Conservation (phyloP, 2,329 filamentous ascomycete species). For the Tolypocladium endophyticum region DNA sequence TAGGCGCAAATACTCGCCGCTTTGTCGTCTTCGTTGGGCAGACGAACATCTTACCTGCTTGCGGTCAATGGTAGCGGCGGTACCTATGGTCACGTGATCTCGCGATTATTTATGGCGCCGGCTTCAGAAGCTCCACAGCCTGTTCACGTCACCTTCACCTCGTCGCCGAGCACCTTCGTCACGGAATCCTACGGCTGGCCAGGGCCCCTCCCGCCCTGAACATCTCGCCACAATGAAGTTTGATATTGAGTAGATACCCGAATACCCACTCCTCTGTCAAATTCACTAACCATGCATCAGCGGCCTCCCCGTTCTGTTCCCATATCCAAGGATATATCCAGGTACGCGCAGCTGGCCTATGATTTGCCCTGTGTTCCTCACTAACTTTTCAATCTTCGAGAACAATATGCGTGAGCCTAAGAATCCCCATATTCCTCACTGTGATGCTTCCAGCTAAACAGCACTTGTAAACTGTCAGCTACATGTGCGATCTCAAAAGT, state of each 20-base stretch:
- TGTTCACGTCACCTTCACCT: constrained; percentile 1
- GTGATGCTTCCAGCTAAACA: neutral
- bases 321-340: constrained; percentile 49
- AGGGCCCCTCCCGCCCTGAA: neutral
- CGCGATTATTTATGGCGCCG: constrained; percentile 14
- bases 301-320: constrained; percentile 46
- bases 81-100: constrained; percentile 16
- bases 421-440: neutral
- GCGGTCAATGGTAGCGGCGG: neutral
- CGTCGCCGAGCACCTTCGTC: neutral
- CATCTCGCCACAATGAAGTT: constrained; percentile 33
- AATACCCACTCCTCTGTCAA: neutral
- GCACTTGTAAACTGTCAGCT: constrained; percentile 21
- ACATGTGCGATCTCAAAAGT: constrained; percentile 50
- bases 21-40: neutral
- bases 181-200: neutral
- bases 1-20: neutral
- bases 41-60: neutral
- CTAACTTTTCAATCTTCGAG: constrained; percentile 14
- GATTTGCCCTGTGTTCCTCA: neutral
- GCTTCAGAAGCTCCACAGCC: neutral
- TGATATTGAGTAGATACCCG: constrained; percentile 33
- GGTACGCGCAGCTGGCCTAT: constrained; percentile 23
- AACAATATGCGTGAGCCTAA: constrained; percentile 42
- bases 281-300: constrained; percentile 22